Conservation (phyloP, 352 stramenopile species). For the Phytophthora cajani region DNA sequence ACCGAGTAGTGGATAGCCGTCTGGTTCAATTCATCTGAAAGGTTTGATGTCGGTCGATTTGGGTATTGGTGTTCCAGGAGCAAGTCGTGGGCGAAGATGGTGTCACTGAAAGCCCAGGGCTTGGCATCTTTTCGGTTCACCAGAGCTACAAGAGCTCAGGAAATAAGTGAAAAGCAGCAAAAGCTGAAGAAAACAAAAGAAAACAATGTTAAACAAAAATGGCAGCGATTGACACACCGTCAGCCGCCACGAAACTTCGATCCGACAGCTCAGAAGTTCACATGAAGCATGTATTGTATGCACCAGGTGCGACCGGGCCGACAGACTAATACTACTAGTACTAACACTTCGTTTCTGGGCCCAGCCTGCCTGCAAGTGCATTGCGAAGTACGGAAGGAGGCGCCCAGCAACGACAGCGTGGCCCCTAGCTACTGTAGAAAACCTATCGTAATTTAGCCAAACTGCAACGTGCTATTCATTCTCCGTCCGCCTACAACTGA, state of each 20-base stretch:
- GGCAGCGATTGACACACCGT: slow-evolving; percentile 16
- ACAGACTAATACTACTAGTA: slow-evolving; percentile 33
- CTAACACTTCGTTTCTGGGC: slow-evolving; percentile 25
- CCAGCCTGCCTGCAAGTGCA: slow-evolving; percentile 18
- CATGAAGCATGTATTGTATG: slow-evolving; percentile 32
- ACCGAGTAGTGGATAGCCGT: slow-evolving; percentile 17
- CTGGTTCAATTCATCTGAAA: slow-evolving; percentile 25
- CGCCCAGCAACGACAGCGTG: slow-evolving; percentile 17
- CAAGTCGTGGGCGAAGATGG: slow-evolving; percentile 12
- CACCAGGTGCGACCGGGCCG: slow-evolving; percentile 13
- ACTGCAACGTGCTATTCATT: slow-evolving; percentile 36
- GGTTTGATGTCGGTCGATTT: slow-evolving; percentile 30
- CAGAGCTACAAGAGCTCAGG: slow-evolving; percentile 5
- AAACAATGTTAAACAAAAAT: slow-evolving; percentile 44
- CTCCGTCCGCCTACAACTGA: slow-evolving; percentile 27
- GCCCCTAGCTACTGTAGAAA: slow-evolving; percentile 7
- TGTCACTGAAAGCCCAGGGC: neutral
- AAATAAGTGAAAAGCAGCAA: slow-evolving; percentile 8
- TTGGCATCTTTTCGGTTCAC: neutral
- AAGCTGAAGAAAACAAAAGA: slow-evolving; percentile 25
- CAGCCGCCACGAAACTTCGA: neutral
- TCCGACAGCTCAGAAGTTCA: slow-evolving; percentile 1
- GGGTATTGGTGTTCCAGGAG: slow-evolving; percentile 27
- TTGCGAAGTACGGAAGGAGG: slow-evolving; percentile 16
- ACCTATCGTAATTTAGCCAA: slow-evolving; percentile 36